Evolutionary conservation across 306 rosid genomes (phyloP).

Genomic region (Abrus pulchellus): DNA sequence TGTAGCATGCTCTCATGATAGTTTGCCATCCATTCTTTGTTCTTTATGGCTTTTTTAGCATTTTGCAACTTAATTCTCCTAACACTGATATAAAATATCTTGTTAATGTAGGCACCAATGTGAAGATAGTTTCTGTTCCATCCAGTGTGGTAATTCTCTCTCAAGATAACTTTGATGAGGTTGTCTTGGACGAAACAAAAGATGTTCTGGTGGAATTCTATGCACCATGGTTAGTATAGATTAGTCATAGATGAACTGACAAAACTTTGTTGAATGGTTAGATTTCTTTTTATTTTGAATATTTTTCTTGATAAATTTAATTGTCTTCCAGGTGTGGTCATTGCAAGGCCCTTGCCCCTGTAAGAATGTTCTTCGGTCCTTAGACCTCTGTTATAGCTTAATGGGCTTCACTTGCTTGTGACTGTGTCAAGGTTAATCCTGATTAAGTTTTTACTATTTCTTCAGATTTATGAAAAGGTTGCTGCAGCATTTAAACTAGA

Average conservation of each 20-base stretch:
- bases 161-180: slow-evolving; percentile 65
- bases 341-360: slow-evolving; percentile 92
- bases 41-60: slow-evolving; percentile 33
- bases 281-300: slow-evolving; percentile 2
- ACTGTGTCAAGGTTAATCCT: slow-evolving; percentile 35
- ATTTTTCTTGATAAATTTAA: slow-evolving; percentile 7
- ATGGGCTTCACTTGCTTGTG: slow-evolving; percentile 18
- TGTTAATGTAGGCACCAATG: slow-evolving; percentile 78
- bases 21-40: slow-evolving; percentile 20
- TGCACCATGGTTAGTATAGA: slow-evolving; percentile 83
- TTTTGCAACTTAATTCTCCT: slow-evolving; percentile 1
- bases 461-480: slow-evolving; percentile 84
- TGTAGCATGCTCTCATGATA: background rate
- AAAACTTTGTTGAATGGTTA: background rate
- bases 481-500: slow-evolving; percentile 82
- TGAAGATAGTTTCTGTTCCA: slow-evolving; percentile 78
- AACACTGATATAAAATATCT: slow-evolving; percentile 13
- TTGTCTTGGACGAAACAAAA: slow-evolving; percentile 81
- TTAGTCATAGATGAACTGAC: slow-evolving; percentile 10
- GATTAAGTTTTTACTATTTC: slow-evolving; percentile 28
- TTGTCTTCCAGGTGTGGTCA: slow-evolving; percentile 87
- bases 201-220: slow-evolving; percentile 95
- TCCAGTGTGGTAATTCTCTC: slow-evolving; percentile 74
- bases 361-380: slow-evolving; percentile 56
- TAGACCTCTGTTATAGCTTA: slow-evolving; percentile 21